These are phyloP conservation scores for Daldinia sp. DNA, from an alignment of 2,329 filamentous ascomycete genomes.

Conservation along the genomic window DNA sequence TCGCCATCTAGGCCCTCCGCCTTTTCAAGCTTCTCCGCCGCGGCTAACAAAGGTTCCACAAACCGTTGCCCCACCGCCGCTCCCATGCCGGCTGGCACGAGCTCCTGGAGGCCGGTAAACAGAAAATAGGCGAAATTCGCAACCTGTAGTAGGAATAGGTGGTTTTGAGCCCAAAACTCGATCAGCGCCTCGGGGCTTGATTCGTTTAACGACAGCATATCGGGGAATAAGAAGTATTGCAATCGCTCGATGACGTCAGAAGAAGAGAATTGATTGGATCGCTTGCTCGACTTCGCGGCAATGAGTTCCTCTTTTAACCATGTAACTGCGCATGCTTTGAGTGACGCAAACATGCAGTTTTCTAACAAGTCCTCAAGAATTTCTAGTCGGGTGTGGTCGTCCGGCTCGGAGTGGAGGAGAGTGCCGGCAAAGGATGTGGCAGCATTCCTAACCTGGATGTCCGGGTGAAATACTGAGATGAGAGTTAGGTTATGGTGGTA, in stretches of 20 bases:
- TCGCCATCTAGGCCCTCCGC: constrained; percentile 52
- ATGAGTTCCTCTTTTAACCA: constrained; percentile 75
- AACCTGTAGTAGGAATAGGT: constrained; percentile 68
- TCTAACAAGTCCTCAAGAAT: constrained; percentile 75
- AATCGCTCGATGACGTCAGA: constrained; percentile 68
- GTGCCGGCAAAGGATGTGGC: constrained; percentile 65
- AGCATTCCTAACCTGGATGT: constrained; percentile 66
- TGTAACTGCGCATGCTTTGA: constrained; percentile 72
- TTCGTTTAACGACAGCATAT: constrained; percentile 62
- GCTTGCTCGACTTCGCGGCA: constrained; percentile 53
- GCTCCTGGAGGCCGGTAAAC: constrained; percentile 60
- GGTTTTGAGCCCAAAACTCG: constrained; percentile 65
- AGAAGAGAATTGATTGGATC: constrained; percentile 60
- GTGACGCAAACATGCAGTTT: constrained; percentile 71
- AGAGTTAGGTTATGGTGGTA: constrained; percentile 72
- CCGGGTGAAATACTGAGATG: constrained; percentile 68
- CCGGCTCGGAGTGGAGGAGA: constrained; percentile 69
- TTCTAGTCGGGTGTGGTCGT: constrained; percentile 68
- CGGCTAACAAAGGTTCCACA: constrained; percentile 64
- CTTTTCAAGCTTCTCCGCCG: constrained; percentile 52
- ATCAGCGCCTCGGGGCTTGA: constrained; percentile 58
- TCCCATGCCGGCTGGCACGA: constrained; percentile 68
- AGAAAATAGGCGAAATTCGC: constrained; percentile 72
- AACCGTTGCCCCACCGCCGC: constrained; percentile 70
- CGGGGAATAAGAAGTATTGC: constrained; percentile 72